Percentiles rank a stretch among this genome's conserved stretches.
These are phyloP conservation scores for Fallopia convolvulus DNA, from an alignment of 148 eudicot species.

Conservation along the genomic window DNA sequence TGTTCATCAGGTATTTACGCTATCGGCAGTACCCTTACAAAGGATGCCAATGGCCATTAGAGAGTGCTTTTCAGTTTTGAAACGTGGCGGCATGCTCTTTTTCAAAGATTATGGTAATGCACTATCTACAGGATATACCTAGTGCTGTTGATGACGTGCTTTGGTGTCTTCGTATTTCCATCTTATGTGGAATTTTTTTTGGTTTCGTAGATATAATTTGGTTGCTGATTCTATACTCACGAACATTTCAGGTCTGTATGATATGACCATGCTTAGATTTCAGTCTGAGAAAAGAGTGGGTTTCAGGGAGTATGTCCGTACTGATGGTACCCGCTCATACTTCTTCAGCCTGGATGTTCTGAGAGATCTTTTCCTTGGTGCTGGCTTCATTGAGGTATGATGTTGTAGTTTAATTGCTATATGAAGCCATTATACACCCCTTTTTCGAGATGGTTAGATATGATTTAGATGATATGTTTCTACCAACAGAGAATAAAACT, in stretches of 20 bases:
- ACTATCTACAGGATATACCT: constrained; percentile 11
- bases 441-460: background rate
- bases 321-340: constrained; percentile 91
- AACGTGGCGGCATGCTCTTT: constrained; percentile 78
- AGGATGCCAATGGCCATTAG: constrained; percentile 66
- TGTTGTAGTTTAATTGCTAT: background rate
- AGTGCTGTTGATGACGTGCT: background rate
- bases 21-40: constrained; percentile 76
- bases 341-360: constrained; percentile 72
- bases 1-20: constrained; percentile 61
- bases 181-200: background rate
- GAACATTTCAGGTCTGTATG: constrained; percentile 68
- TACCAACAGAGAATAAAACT: background rate
- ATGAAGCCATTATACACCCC: background rate
- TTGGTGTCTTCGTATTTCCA: background rate
- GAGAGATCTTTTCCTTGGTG: constrained; percentile 53
- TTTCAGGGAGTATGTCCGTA: constrained; percentile 69
- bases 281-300: constrained; percentile 70
- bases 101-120: constrained; percentile 90
- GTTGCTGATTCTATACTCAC: constrained; percentile 10
- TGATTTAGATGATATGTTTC: background rate
- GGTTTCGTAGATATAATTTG: background rate
- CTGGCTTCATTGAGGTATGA: constrained; percentile 76
- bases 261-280: constrained; percentile 98
- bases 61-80: constrained; percentile 75